Conservation (phyloP, 768 basidiomycete species). For the Suillus luteus region DNA sequence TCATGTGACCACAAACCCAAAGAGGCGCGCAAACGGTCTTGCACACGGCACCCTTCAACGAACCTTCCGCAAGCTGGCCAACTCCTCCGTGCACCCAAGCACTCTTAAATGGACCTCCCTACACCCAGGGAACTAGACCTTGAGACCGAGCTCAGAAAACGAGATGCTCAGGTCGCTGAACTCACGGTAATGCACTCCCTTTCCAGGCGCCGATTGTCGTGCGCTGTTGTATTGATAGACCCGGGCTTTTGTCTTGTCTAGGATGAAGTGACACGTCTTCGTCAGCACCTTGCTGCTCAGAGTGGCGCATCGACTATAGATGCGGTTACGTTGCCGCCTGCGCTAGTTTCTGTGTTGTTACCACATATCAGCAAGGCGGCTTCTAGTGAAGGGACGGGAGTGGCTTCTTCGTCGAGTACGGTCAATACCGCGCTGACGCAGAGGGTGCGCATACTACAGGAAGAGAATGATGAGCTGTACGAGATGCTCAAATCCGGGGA, state of each 20-base stretch:
- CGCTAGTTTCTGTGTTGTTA: conserved; percentile 66
- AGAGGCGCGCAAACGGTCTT: conserved; percentile 30
- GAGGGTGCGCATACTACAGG: conserved; percentile 69
- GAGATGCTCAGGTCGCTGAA: conserved; percentile 71
- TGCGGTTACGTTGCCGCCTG: conserved; percentile 67
- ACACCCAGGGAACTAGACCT: conserved; percentile 79
- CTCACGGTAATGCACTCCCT: conserved; percentile 59
- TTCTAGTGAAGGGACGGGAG: conserved; percentile 28
- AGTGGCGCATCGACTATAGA: conserved; percentile 61
- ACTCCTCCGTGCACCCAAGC: conserved; percentile 18
- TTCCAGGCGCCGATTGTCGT: conserved; percentile 24
- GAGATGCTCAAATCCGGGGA: conserved; percentile 72
- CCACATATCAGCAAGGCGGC: conserved; percentile 60
- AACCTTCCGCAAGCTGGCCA: conserved; percentile 13
- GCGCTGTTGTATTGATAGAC: conserved; percentile 21
- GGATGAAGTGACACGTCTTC: conserved; percentile 74
- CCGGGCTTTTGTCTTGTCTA: conserved; percentile 31
- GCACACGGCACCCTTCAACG: conserved; percentile 23
- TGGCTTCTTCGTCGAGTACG: conserved; percentile 48
- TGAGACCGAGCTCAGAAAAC: conserved; percentile 72
- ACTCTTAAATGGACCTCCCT: conserved; percentile 63
- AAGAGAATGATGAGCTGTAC: conserved; percentile 88
- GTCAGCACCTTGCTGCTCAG: conserved; percentile 63
- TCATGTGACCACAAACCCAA: conserved; percentile 27
- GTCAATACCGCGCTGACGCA: conserved; percentile 77